Evolutionary conservation across 1,284 basidiomycete genomes (phyloP), one percentile per base, ranked within the genome.

Genomic region (Coniferiporia weirii): DNA sequence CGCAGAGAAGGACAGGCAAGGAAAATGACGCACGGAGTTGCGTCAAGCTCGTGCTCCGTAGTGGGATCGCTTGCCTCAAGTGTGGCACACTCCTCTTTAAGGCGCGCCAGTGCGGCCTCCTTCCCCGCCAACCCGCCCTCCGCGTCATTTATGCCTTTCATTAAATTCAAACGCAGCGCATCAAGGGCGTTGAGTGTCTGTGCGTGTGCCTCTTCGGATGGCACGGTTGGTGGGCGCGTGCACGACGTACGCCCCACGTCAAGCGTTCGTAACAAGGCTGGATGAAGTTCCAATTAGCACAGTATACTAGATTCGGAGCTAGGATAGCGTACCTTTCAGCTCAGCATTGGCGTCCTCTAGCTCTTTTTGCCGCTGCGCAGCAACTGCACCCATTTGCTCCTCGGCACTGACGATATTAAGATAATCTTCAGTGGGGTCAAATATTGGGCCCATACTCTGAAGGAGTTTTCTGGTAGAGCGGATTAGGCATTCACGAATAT

Each of bases 381-480:
- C 80, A 4, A 80, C 80, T 4, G 75, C 65, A 6, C 78, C 77
- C 69, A 88, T 83, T 61, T 78, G 82, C 63, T 89, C 82, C 64
- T 90, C 87, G 3, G 87, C 83, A 9, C 78, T 80, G 22, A 83
- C 81, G 53, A 90, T 87, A 8, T 84, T 84, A 59, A 87, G 72
- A 67, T 83, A 89, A 69, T 90, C 87, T 57, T 88, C 86, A 44
- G 85, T 84, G 1, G 87, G 85, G 66, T 87, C 83, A 53, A 90
- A 85, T 61, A 89, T 82, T 1, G 79, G 77, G 36, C 79, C 72
- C 79, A 89, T 86, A 61, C 83, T 84, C 63, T 76, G 76, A 47
- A 90, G 82, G 15, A 85, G 79, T 64, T 85, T 83, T 55, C 87
- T 89, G 54, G 8, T 56, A 15, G 15, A 13, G 12, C 32, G 45